Percentiles rank a stretch among this genome's conserved stretches.
Conservation (phyloP, 108 stramenopile genomes). For the Nitzschia sp. region DNA sequence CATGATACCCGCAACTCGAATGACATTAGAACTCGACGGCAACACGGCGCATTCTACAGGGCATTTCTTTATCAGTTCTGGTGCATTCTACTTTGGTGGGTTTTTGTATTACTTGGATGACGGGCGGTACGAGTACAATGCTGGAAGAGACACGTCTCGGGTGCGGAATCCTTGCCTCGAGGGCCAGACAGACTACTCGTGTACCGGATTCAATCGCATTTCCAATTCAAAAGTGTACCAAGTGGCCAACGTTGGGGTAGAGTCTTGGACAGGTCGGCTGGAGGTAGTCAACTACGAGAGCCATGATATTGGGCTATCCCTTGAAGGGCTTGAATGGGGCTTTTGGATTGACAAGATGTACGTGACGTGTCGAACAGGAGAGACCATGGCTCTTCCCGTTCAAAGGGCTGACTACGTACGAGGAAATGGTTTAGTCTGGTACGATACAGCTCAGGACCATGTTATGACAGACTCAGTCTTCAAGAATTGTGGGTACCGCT, state of each 20-base stretch:
- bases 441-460: conserved; percentile 45
- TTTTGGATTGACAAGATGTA: conserved; percentile 45
- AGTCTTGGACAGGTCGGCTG: conserved; percentile 40
- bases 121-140: conserved; percentile 30
- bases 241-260: conserved; percentile 20
- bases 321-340: conserved; percentile 38
- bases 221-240: conserved; percentile 9
- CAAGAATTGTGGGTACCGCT: conserved; percentile 38
- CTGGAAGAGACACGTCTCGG: conserved; percentile 23
- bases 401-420: background rate
- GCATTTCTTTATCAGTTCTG: conserved; percentile 13
- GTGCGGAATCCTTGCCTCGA: background rate
- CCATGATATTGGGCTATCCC: conserved; percentile 34
- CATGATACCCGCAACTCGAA: conserved; percentile 24
- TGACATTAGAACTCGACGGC: conserved; percentile 27
- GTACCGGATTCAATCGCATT: background rate
- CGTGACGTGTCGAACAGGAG: conserved; percentile 39
- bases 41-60: conserved; percentile 45
- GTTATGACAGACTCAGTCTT: conserved; percentile 39
- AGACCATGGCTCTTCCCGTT: conserved; percentile 19
- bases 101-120: conserved; percentile 33
- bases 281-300: conserved; percentile 39
- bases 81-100: conserved; percentile 50
- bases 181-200: background rate
- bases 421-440: conserved; percentile 41